These are phyloP conservation scores for Afroboletus lepidellus DNA, from an alignment of 1,284 basidiomycete species.

Conservation along the genomic window DNA sequence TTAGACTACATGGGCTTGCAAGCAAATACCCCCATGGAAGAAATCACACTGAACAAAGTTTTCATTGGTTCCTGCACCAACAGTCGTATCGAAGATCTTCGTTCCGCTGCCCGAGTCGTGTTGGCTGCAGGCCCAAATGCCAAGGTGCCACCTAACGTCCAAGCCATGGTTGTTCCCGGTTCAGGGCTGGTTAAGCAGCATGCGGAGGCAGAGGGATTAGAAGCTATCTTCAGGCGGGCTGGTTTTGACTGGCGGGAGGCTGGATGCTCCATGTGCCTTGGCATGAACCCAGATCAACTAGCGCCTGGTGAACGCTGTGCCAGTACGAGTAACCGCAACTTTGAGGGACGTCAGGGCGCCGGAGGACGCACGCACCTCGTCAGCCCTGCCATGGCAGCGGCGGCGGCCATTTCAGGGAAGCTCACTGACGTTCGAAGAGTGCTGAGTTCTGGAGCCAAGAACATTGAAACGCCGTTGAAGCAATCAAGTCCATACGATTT, in stretches of 20 bases:
- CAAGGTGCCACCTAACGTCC: constrained; percentile 77
- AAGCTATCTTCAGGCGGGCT: constrained; percentile 88
- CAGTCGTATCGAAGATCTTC: constrained; percentile 93
- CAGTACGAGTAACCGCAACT: constrained; percentile 96
- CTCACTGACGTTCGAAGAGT: constrained; percentile 89
- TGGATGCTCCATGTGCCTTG: constrained; percentile 97
- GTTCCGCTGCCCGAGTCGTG: constrained; percentile 74
- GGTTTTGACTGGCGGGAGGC: constrained; percentile 98
- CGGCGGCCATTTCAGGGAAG: constrained; percentile 87
- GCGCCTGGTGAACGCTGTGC: constrained; percentile 90
- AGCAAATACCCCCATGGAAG: constrained; percentile 82
- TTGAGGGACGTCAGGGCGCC: constrained; percentile 77
- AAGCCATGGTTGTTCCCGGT: constrained; percentile 95
- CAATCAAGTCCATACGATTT: constrained; percentile 70
- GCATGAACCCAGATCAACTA: constrained; percentile 97
- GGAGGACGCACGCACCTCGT: constrained; percentile 92
- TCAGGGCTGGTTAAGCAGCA: constrained; percentile 95
- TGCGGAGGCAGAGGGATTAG: constrained; percentile 91
- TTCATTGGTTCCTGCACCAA: constrained; percentile 98
- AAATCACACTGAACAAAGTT: constrained; percentile 87
- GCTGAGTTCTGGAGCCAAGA: constrained; percentile 51
- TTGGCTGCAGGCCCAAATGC: constrained; percentile 72
- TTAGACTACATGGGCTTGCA: constrained; percentile 91
- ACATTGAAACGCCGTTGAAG: constrained; percentile 58
- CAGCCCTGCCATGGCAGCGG: constrained; percentile 95